Percentiles rank a stretch among this genome's conserved stretches.
phyloP scores from a whole-genome alignment of 2,329 filamentous ascomycete genomes.

The Didymella glomerata region DNA sequence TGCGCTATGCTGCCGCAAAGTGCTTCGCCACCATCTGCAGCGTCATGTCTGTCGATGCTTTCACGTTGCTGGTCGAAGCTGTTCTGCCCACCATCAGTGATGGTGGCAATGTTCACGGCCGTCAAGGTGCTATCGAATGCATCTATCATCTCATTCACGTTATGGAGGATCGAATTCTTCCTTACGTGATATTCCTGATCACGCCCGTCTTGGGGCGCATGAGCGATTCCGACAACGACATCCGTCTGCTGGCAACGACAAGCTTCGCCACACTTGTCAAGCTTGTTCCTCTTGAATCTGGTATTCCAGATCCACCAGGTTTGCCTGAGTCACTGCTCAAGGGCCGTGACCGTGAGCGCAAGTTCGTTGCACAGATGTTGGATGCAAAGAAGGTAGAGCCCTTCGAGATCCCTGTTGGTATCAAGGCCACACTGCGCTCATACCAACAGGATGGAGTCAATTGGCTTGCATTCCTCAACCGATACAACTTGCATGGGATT shows the following conservation, averaged over 20 bases:
- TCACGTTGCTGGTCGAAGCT: slow-evolving; percentile 94
- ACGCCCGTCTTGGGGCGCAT: slow-evolving; percentile 96
- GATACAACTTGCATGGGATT: slow-evolving; percentile 96
- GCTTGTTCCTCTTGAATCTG: slow-evolving; percentile 93
- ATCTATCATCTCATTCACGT: slow-evolving; percentile 98
- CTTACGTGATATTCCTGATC: slow-evolving; percentile 98
- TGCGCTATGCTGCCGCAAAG: slow-evolving; percentile 96
- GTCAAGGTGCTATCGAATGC: slow-evolving; percentile 92
- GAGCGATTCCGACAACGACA: slow-evolving; percentile 97
- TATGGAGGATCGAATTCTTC: slow-evolving; percentile 95
- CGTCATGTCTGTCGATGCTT: slow-evolving; percentile 91
- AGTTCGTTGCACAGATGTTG: slow-evolving; percentile 95
- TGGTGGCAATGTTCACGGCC: slow-evolving; percentile 83
- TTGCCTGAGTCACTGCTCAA: slow-evolving; percentile 87
- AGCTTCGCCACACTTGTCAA: slow-evolving; percentile 98
- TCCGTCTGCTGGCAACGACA: slow-evolving; percentile 91
- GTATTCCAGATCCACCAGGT: slow-evolving; percentile 94
- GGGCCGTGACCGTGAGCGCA: slow-evolving; percentile 90
- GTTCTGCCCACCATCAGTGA: slow-evolving; percentile 93
- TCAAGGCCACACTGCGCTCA: slow-evolving; percentile 94
- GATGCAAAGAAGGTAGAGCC: slow-evolving; percentile 96
- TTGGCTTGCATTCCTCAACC: slow-evolving; percentile 97
- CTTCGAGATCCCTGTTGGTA: slow-evolving; percentile 92
- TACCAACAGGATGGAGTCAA: slow-evolving; percentile 99
- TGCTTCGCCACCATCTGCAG: slow-evolving; percentile 98